phyloP scores from a whole-genome alignment of 352 stramenopile species.

The Albugo laibachii region DNA sequence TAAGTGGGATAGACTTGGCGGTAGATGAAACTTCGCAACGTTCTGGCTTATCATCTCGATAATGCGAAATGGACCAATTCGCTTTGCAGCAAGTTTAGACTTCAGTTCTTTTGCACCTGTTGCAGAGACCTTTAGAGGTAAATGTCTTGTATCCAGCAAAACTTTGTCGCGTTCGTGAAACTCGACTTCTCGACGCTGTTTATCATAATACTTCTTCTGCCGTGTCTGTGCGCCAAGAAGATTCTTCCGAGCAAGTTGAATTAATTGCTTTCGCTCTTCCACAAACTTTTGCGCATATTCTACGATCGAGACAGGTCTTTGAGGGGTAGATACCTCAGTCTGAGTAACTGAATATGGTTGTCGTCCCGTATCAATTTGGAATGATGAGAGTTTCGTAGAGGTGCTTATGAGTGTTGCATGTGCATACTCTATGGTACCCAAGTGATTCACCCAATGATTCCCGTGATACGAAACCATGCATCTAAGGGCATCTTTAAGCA shows the following conservation, averaged over 20 bases:
- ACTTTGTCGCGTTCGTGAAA: too few relatives aligned
- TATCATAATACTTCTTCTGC: background rate
- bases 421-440: conserved; percentile 6
- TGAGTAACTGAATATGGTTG: background rate
- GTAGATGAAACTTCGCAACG: too few relatives aligned
- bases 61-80: too few relatives aligned
- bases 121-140: too few relatives aligned
- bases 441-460: background rate
- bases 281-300: background rate
- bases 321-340: background rate
- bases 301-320: background rate
- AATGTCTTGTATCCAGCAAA: too few relatives aligned
- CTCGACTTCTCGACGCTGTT: background rate
- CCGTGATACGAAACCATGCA: background rate
- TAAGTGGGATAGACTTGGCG: too few relatives aligned
- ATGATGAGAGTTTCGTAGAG: conserved; percentile 1
- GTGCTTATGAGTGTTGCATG: conserved; percentile 2
- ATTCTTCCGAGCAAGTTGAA: background rate
- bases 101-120: too few relatives aligned
- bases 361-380: conserved; percentile 6
- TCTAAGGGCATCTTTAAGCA: conserved; percentile 2
- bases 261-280: background rate
- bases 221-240: background rate
- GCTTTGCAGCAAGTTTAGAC: background rate
- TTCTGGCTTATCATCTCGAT: too few relatives aligned